Evolutionary conservation across 179 eudicot species (phyloP).

Genomic region (Patellifolia procumbens): DNA sequence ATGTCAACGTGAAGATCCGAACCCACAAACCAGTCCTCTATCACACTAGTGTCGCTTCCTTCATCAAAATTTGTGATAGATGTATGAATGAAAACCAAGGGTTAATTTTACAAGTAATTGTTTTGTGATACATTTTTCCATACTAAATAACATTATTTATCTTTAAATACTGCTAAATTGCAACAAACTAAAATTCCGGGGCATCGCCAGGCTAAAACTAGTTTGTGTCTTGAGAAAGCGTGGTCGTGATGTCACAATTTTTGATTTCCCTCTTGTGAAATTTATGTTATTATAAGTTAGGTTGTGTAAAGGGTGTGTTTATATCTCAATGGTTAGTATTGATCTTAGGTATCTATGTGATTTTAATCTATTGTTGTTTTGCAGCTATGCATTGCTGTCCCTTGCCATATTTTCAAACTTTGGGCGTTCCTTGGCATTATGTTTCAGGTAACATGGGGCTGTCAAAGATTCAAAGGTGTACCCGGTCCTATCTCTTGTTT

Average conservation of each 20-base stretch:
- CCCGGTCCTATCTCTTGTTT: not conserved
- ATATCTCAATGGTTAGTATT: not conserved
- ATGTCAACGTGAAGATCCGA: too few relatives aligned
- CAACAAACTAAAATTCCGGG: too few relatives aligned
- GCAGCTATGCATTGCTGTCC: conserved; percentile 95
- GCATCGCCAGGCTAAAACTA: too few relatives aligned
- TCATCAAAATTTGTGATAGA: too few relatives aligned
- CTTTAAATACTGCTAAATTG: too few relatives aligned
- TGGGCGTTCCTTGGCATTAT: conserved; percentile 96
- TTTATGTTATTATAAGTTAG: not conserved
- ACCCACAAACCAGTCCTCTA: too few relatives aligned
- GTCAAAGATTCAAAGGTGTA: not conserved
- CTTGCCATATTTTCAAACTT: conserved; percentile 89
- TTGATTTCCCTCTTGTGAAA: not conserved
- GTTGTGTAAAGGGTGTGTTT: not conserved
- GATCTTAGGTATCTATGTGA: not conserved
- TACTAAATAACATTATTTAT: too few relatives aligned
- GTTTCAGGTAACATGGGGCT: conserved; percentile 72
- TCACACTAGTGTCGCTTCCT: too few relatives aligned
- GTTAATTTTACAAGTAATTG: too few relatives aligned
- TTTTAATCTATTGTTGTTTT: conserved; percentile 8
- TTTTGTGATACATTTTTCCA: too few relatives aligned
- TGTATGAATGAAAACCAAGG: too few relatives aligned
- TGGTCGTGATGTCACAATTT: not conserved
- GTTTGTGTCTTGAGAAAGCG: not conserved